Percentiles rank a stretch among this genome's conserved stretches.
These are phyloP conservation scores for Rhodotorula sphaerocarpa DNA, from an alignment of 768 basidiomycete genomes.

Conservation along the genomic window DNA sequence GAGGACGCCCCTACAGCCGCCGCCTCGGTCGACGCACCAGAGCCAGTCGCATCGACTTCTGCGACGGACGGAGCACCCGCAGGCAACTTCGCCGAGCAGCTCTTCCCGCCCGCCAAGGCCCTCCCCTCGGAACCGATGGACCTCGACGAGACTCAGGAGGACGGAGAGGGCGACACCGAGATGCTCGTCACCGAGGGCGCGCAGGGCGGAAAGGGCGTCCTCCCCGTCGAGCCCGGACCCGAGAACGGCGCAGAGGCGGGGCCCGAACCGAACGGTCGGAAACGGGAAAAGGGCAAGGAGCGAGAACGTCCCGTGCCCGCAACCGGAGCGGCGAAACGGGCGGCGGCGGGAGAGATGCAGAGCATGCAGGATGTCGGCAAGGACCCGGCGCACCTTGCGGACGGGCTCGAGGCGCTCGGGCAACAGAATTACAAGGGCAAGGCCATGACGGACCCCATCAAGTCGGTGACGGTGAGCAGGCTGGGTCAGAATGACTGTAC, in stretches of 20 bases:
- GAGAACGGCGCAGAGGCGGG: neutral
- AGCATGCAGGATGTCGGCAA: slow-evolving; percentile 24
- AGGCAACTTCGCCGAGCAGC: neutral
- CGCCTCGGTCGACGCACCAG: neutral
- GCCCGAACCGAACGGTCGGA: neutral
- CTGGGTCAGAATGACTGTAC: neutral
- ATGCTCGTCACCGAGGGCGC: slow-evolving; percentile 3
- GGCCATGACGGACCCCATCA: slow-evolving; percentile 78
- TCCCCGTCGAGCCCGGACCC: neutral
- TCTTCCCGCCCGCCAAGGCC: slow-evolving; percentile 18
- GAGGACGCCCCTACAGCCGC: too few species aligned
- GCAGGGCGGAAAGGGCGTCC: neutral
- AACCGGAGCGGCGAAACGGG: slow-evolving; percentile 1
- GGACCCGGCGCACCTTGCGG: slow-evolving; percentile 13
- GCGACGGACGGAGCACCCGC: neutral
- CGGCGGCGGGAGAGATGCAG: slow-evolving; percentile 11
- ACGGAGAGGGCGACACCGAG: slow-evolving; percentile 27
- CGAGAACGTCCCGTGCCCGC: too few species aligned
- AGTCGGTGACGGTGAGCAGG: slow-evolving; percentile 69
- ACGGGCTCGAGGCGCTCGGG: slow-evolving; percentile 28
- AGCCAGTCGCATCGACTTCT: slow-evolving; percentile 5
- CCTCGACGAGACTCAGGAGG: slow-evolving; percentile 23
- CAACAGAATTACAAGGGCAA: slow-evolving; percentile 51
- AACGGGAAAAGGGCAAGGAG: slow-evolving; percentile 18
- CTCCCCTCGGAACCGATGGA: slow-evolving; percentile 34